Evolutionary conservation across 257 asterid genomes (phyloP).

Genomic region (Echium plantagineum): DNA sequence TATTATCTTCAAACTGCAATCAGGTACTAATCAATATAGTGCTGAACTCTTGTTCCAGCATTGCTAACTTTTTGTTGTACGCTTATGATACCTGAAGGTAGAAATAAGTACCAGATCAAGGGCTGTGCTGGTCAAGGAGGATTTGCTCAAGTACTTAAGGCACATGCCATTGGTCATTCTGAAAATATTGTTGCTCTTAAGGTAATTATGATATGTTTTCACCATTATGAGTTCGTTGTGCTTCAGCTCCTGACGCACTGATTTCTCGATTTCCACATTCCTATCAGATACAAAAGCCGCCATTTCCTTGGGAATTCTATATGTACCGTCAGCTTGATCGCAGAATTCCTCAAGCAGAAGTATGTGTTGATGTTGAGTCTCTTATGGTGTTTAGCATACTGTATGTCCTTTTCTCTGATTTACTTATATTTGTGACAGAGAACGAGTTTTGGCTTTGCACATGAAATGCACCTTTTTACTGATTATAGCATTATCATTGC

Average conservation of each 20-base stretch:
- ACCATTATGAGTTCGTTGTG: conserved; percentile 10
- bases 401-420: conserved; percentile 10
- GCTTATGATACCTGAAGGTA: conserved; percentile 41
- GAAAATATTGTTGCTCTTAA: conserved; percentile 83
- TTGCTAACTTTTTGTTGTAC: conserved; percentile 3
- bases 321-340: conserved; percentile 84
- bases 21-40: not conserved
- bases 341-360: conserved; percentile 71
- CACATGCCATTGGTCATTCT: conserved; percentile 55
- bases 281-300: conserved; percentile 88
- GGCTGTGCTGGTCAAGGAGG: conserved; percentile 99
- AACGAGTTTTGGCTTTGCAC: conserved; percentile 74
- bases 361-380: conserved; percentile 19
- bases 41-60: not conserved
- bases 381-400: conserved; percentile 9
- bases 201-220: conserved; percentile 27
- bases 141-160: conserved; percentile 93
- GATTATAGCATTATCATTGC: conserved; percentile 88
- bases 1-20: not conserved
- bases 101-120: conserved; percentile 81
- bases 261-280: conserved; percentile 7
- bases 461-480: conserved; percentile 74
- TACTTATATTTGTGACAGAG: conserved; percentile 33
- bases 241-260: conserved; percentile 7
- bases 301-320: conserved; percentile 98